These are phyloP conservation scores for Trichoderma arundinaceum DNA, from an alignment of 2,329 filamentous ascomycete genomes.

Conservation along the genomic window DNA sequence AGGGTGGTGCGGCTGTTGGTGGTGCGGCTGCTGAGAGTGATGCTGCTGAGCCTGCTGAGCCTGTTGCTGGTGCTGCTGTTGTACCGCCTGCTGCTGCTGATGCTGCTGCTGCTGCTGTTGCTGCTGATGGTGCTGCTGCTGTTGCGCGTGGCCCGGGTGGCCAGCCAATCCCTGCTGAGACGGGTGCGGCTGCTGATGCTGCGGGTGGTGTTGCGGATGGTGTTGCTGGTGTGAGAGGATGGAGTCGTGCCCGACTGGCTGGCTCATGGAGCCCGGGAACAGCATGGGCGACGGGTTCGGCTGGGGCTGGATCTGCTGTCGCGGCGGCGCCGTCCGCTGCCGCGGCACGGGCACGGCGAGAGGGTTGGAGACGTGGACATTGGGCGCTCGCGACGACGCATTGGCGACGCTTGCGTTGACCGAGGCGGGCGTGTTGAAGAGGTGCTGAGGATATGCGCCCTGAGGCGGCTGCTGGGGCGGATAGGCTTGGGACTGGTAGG, in stretches of 20 bases:
- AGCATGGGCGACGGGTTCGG: slow-evolving; percentile 47
- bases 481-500: slow-evolving; percentile 61
- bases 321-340: slow-evolving; percentile 52
- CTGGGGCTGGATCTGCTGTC: slow-evolving; percentile 54
- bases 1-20: slow-evolving; percentile 35
- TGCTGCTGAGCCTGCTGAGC: slow-evolving; percentile 36
- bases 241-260: slow-evolving; percentile 51
- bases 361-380: slow-evolving; percentile 55
- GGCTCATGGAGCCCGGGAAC: slow-evolving; percentile 47
- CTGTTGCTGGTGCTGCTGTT: slow-evolving; percentile 36
- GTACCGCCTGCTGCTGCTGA: slow-evolving; percentile 39
- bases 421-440: slow-evolving; percentile 56
- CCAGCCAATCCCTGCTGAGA: slow-evolving; percentile 40
- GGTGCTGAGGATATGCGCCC: slow-evolving; percentile 57
- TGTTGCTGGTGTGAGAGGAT: slow-evolving; percentile 52
- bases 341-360: slow-evolving; percentile 53
- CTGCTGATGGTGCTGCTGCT: slow-evolving; percentile 41
- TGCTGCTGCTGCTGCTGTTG: slow-evolving; percentile 40
- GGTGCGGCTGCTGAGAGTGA: slow-evolving; percentile 34
- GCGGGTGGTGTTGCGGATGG: slow-evolving; percentile 43
- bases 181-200: slow-evolving; percentile 40
- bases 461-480: slow-evolving; percentile 58
- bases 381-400: slow-evolving; percentile 53
- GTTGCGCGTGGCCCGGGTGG: slow-evolving; percentile 43
- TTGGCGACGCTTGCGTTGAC: slow-evolving; percentile 56